Base-by-base conservation (phyloP, 1,284 basidiomycete species). In the Nidula niveotomentosa region DNA sequence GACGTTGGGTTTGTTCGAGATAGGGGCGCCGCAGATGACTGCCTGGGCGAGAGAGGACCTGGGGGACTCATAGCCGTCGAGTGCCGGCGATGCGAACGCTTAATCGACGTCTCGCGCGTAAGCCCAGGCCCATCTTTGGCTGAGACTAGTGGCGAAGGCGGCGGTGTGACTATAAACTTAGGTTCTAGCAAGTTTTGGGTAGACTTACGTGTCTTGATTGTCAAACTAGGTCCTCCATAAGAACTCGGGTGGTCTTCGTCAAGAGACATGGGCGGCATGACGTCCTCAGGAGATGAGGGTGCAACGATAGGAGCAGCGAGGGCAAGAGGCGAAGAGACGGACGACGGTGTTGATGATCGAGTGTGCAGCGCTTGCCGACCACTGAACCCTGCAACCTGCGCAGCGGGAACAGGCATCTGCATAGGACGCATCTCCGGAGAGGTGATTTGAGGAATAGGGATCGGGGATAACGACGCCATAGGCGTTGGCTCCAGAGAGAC, bases 11-110 rank as follows among this genome's bases (percentile, higher is more conserved):
- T 88, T 10, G 91, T 86, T 30, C 94, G 84, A 10, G 93, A 83
- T 35, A 90, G 74, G 0, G 93, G 90, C 0, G 88, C 88, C 7
- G 83, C 79, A 1, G 94, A 88, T 2, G 93, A 81, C 50, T 96
- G 83, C 23, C 94, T 85, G 23, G 96, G 96, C n/a, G 97, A 98
- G 1, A 96, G 77, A 3, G 92, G 92, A 0, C 78, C 85, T 35
- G 81, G 76, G 15, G 85, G 80, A 59, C 83, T 86, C 52, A 82
- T 86, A 49, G 86, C 78, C 30, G 86, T 91, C 1, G 90, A 91
- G 64, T 90, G 84, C 49, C 90, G 81, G 37, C 90, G 83, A 64
- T 86, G 81, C 37, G 79, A 70, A 46, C 84, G 84, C 54, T 76
- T 80, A 39, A 66, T 67, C 1, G 79, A 79, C 6, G 72, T 59